phyloP scores from a whole-genome alignment of 768 basidiomycete genomes.

The Podaxis mareebaensis region DNA sequence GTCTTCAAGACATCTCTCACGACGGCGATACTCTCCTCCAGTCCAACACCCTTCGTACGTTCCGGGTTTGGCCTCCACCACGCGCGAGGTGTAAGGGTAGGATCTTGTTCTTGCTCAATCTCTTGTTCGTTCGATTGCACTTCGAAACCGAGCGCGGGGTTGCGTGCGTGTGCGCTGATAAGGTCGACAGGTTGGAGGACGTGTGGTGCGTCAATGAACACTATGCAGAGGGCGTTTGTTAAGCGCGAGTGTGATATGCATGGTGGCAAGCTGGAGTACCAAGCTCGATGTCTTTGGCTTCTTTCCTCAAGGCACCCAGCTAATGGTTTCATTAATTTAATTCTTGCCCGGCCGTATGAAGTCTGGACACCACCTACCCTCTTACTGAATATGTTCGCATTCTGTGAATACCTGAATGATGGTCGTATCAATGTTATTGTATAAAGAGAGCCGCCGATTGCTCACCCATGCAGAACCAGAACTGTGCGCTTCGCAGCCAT shows the following conservation, averaged over 20 bases:
- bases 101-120: conserved; percentile 39
- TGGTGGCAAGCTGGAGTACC: conserved; percentile 36
- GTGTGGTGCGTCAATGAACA: conserved; percentile 73
- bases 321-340: conserved; percentile 25
- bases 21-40: conserved; percentile 53
- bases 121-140: conserved; percentile 40
- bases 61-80: conserved; percentile 66
- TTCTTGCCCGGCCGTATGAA: not conserved
- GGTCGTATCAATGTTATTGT: not conserved
- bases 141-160: conserved; percentile 25
- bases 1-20: conserved; percentile 55
- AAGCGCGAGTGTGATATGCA: conserved; percentile 1
- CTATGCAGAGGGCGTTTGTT: conserved; percentile 35
- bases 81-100: conserved; percentile 55
- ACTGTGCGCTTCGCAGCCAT: conserved; percentile 32
- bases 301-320: conserved; percentile 75
- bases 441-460: conserved; percentile 1
- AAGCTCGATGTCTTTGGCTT: conserved; percentile 64
- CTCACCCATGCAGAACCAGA: conserved; percentile 45
- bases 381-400: conserved; percentile 69
- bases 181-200: conserved; percentile 69
- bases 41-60: conserved; percentile 48
- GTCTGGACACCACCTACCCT: conserved; percentile 43
- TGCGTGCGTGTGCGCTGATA: conserved; percentile 18
- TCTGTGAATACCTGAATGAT: conserved; percentile 64